Conservation (phyloP, 2,329 filamentous ascomycete species). For the Bimuria novae-zelandiae region DNA sequence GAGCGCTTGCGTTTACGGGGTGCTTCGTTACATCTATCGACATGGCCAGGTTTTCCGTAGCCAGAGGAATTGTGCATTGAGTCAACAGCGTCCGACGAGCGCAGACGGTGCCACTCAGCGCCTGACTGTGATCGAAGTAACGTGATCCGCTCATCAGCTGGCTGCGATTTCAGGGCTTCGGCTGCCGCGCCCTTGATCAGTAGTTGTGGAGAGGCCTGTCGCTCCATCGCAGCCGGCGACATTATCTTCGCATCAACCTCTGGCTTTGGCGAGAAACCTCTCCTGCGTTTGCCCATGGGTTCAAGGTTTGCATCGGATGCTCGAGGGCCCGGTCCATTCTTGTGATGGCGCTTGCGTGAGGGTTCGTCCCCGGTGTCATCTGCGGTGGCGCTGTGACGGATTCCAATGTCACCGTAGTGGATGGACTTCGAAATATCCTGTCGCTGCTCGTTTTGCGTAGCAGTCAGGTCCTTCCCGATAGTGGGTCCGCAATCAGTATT, state of each 20-base stretch:
- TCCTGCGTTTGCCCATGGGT: background rate
- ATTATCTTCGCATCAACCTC: background rate
- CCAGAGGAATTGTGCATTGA: background rate
- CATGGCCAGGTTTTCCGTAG: background rate
- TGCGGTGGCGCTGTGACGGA: background rate
- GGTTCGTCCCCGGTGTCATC: background rate
- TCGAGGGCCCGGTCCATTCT: background rate
- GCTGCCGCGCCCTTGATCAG: background rate
- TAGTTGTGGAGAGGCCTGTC: background rate
- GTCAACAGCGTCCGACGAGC: background rate
- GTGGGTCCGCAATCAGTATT: too few species aligned
- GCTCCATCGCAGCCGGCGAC: background rate
- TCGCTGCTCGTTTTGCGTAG: background rate
- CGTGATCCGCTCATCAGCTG: background rate
- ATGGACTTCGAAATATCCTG: too few species aligned
- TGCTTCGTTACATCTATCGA: background rate
- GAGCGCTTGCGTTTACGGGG: background rate
- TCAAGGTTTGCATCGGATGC: conserved; percentile 2
- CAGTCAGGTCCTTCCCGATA: background rate
- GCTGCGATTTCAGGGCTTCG: background rate
- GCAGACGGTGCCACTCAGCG: background rate
- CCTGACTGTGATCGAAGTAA: background rate
- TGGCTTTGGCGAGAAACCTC: background rate
- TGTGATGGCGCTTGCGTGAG: background rate
- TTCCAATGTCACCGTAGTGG: background rate